phyloP scores from a whole-genome alignment of 73 alveolate genomes.

The Paramecium pentaurelia region DNA sequence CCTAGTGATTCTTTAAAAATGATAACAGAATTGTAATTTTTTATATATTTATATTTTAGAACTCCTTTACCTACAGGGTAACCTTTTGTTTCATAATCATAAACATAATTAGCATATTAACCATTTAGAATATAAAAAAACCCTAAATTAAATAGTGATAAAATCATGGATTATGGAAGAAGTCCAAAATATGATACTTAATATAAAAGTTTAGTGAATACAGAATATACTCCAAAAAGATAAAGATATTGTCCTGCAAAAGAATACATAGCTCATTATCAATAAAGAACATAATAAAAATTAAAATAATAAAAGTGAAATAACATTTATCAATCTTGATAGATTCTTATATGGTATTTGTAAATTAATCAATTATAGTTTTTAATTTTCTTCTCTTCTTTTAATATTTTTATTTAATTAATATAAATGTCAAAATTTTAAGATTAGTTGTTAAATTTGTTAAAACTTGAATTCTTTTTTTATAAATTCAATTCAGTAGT shows the following conservation, averaged over 20 bases:
- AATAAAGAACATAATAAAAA: neutral
- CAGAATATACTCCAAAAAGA: constrained; percentile 34
- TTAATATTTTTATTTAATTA: neutral
- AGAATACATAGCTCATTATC: neutral
- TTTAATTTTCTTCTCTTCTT: neutral
- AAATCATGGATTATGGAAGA: neutral
- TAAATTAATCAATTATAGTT: neutral
- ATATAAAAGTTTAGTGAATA: neutral
- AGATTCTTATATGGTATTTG: neutral
- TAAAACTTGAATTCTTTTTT: neutral
- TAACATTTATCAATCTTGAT: neutral
- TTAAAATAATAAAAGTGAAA: neutral
- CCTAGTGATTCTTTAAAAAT: neutral
- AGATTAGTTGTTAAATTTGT: neutral
- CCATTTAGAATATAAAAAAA: neutral
- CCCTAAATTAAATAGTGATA: neutral
- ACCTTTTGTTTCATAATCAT: neutral
- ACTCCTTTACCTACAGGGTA: constrained; percentile 45
- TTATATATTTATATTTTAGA: neutral
- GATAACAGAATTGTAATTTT: neutral
- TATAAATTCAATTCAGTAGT: neutral
- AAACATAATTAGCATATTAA: constrained; percentile 3
- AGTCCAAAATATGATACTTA: neutral
- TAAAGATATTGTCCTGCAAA: constrained; percentile 34
- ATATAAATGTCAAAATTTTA: neutral